Evolutionary conservation across 305 asterid genomes (phyloP).

Genomic region (Rubia occidens): DNA sequence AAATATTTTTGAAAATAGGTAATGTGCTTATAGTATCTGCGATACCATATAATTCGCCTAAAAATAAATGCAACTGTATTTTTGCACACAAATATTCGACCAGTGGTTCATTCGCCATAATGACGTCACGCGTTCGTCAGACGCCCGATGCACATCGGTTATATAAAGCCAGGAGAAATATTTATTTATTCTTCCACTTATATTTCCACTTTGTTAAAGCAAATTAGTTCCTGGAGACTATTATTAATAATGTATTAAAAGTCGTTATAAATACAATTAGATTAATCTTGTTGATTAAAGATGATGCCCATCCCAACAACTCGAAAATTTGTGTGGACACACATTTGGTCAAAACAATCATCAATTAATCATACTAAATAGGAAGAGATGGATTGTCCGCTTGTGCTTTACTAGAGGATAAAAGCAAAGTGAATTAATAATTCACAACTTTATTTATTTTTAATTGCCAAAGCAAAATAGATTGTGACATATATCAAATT

Average conservation of each 20-base stretch:
- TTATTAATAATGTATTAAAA: background rate
- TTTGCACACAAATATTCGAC: background rate
- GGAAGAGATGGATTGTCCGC: slow-evolving; percentile 38
- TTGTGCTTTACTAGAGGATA: slow-evolving; percentile 36
- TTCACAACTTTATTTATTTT: slow-evolving; percentile 2
- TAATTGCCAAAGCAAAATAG: slow-evolving; percentile 22
- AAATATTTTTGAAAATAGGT: too few relatives aligned
- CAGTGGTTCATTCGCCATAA: slow-evolving; percentile 5
- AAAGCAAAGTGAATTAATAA: slow-evolving; percentile 13
- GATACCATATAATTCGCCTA: too few relatives aligned
- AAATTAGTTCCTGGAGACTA: background rate
- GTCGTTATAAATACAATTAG: background rate
- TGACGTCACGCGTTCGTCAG: slow-evolving; percentile 16
- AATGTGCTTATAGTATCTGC: too few relatives aligned
- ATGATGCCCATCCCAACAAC: slow-evolving; percentile 9
- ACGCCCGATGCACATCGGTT: slow-evolving; percentile 2
- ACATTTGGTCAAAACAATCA: slow-evolving; percentile 55
- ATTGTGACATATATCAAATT: slow-evolving; percentile 19
- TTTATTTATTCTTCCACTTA: slow-evolving; percentile 20
- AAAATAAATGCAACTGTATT: too few relatives aligned
- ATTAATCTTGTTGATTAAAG: background rate
- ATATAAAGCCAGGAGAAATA: background rate
- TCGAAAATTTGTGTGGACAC: slow-evolving; percentile 29
- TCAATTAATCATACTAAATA: slow-evolving; percentile 43
- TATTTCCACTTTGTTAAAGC: slow-evolving; percentile 32